Conservation (phyloP, 345 rosid species). For the Gossypium stocksii region DNA sequence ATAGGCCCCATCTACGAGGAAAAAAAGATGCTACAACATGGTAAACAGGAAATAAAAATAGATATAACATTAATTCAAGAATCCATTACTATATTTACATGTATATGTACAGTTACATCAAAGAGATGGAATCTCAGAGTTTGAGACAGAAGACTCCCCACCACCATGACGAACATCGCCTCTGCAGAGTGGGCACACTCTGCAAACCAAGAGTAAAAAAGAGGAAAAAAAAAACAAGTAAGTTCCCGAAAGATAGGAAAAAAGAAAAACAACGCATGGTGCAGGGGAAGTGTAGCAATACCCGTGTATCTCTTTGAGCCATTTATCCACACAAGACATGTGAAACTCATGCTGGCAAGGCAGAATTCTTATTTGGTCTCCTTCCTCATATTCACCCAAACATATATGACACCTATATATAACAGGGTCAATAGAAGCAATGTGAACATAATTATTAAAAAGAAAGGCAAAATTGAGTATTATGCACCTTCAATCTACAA, state of each 20-base stretch:
- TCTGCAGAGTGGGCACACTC: slow-evolving; percentile 74
- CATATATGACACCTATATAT: slow-evolving; percentile 61
- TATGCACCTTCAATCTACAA: not conserved
- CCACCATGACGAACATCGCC: slow-evolving; percentile 55
- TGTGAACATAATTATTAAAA: not conserved
- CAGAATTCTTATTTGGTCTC: slow-evolving; percentile 62
- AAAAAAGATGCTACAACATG: slow-evolving; percentile 1
- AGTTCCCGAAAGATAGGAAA: not conserved
- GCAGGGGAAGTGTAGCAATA: slow-evolving; percentile 13
- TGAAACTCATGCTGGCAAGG: slow-evolving; percentile 83
- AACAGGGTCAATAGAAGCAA: not conserved
- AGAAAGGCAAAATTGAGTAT: not conserved
- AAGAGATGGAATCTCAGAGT: slow-evolving; percentile 32
- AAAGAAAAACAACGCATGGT: not conserved
- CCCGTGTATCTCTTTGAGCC: slow-evolving; percentile 89
- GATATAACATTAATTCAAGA: not conserved
- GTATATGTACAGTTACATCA: slow-evolving; percentile 27
- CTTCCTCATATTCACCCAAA: slow-evolving; percentile 65
- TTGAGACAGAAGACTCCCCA: slow-evolving; percentile 23
- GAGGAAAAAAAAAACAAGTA: not conserved
- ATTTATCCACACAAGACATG: slow-evolving; percentile 72
- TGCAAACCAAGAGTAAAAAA: slow-evolving; percentile 22
- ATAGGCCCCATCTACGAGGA: not conserved
- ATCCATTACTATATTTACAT: slow-evolving; percentile 17
- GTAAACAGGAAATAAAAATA: not conserved